Evolutionary conservation across 2,329 filamentous ascomycete species (phyloP), one percentile per base, ranked within the genome.

Genomic region (Thermothelomyces thermophilus): DNA sequence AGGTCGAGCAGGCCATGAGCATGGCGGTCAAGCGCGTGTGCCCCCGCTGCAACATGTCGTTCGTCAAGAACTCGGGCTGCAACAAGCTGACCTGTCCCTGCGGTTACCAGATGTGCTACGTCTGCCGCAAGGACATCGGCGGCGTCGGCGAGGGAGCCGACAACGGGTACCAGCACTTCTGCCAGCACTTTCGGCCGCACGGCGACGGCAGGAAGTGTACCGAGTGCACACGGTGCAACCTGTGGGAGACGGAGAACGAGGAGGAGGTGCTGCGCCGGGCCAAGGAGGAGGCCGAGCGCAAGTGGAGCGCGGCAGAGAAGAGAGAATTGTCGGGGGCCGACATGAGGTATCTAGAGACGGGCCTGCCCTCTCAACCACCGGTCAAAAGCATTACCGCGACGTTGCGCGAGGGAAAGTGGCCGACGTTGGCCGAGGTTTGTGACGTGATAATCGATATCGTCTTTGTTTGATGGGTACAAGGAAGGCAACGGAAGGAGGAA

Each of bases 31-130:
- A 97, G 70, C 86, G 93, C 44, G 91, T 93, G 9, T 98, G 93
- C 65, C 93, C 93, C 8, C 81, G 85, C 41, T 98, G 93, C 73
- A 85, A 87, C 59, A 87, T 90, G 9, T 87, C 84, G 14, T 97
- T 97, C 65, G 87, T 98, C 69, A 97, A 97, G 67, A 85, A 83
- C 6, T 83, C 84, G 22, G 93, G 93, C 61, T 98, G 93, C 77
- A 98, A 98, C 73, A 97, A 97, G 70, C 77, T 98, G 35, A 91
- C 89, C 5, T 97, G 93, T 64, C 83, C 90, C 14, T 98, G 93
- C 68, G 93, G 93, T 8, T 97, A 97, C 70, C 86, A 87, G 60
- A 97, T 97, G 91, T 98, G 93, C 67, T 98, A 98, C 63, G 82
- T 97, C 41, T 98, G 93, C 67, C 87, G 93, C 35, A 84, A 84